Conservation (phyloP, 192 early-diverging fungal genomes). For the Coemansia furcata region DNA sequence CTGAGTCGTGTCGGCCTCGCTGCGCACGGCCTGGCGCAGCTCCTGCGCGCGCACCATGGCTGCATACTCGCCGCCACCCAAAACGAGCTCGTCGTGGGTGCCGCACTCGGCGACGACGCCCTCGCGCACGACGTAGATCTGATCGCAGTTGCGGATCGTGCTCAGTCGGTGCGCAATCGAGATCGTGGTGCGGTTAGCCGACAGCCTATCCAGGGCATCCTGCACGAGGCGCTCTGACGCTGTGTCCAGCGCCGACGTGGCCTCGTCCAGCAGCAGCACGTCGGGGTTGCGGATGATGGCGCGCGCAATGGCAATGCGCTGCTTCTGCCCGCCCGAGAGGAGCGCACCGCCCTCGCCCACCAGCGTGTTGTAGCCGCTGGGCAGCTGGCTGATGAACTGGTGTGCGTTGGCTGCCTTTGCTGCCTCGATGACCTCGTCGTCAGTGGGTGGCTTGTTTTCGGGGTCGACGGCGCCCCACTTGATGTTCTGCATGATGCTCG, state of each 20-base stretch:
- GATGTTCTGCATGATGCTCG: conserved; percentile 79
- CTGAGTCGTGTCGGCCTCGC: background rate
- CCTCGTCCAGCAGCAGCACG: conserved; percentile 86
- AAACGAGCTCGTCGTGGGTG: conserved; percentile 74
- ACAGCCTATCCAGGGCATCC: conserved; percentile 72
- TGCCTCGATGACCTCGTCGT: conserved; percentile 71
- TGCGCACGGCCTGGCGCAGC: conserved; percentile 64
- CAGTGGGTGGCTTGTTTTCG: conserved; percentile 58
- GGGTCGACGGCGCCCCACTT: conserved; percentile 60
- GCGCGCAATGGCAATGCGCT: conserved; percentile 93
- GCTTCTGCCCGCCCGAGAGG: conserved; percentile 93
- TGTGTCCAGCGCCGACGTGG: conserved; percentile 84
- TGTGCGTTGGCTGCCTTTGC: conserved; percentile 71
- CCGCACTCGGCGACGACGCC: conserved; percentile 74
- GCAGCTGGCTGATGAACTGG: conserved; percentile 68
- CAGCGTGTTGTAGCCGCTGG: conserved; percentile 75
- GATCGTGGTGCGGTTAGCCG: conserved; percentile 80
- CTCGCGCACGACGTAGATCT: conserved; percentile 81
- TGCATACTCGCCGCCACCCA: conserved; percentile 54
- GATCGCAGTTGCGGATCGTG: conserved; percentile 85
- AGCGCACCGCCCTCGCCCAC: conserved; percentile 81
- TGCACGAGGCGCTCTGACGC: conserved; percentile 78
- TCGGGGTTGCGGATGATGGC: conserved; percentile 84
- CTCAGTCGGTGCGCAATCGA: conserved; percentile 89
- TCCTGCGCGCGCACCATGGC: conserved; percentile 70